Evolutionary conservation across 176 grass and related monocot genomes (phyloP), one percentile per base, ranked within the genome.

Genomic region (Bolboschoenus planiculmis): DNA sequence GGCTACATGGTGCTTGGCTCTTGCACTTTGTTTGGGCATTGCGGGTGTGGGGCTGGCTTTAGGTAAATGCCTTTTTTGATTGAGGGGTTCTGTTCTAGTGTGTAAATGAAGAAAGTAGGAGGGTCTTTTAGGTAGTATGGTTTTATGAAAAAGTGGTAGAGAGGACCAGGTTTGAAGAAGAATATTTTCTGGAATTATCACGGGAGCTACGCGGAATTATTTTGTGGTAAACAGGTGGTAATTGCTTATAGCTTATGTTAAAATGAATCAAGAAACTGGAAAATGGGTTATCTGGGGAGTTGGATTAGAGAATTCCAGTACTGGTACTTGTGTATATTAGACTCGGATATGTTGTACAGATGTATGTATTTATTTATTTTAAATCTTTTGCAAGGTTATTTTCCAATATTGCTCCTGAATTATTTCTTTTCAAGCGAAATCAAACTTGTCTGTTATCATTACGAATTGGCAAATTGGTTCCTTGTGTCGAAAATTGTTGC

Each of bases 21-120:
- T 99, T 57, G 96, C 91, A 3, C 78, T 99, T 10, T 99, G 92
- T 86, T 77, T 98, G 66, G 91, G 94, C 63, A 90, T 97, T 40
- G 91, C 89, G 3, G 91, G 89, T 27, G 92, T 91, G 44, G 91
- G 96, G 18, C 83, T 99, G 51, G 92, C 87, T 26, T 71, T 99
- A 18, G 86, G 96, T 75, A 73, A 81, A 70, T 88, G 80, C 56
- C 78, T 99, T 8, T 76, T 87, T 89, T 95, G 90, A 95, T 81
- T 4, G 31, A 6, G 48, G 48, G 42, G 39, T 1, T 46, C 56
- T 55, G 74, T 43, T 47, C 16, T 44, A 26, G 73, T 83, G 62
- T 83, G 59, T 73, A 73, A 63, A 82, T 48, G 72, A 47, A 68
- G 62, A 63, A 77, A 78, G 21, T 56, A 80, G 20, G 20, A 80